These are phyloP conservation scores for Dothidotthia symphoricarpi DNA, from an alignment of 2,329 filamentous ascomycete genomes.

Conservation along the genomic window DNA sequence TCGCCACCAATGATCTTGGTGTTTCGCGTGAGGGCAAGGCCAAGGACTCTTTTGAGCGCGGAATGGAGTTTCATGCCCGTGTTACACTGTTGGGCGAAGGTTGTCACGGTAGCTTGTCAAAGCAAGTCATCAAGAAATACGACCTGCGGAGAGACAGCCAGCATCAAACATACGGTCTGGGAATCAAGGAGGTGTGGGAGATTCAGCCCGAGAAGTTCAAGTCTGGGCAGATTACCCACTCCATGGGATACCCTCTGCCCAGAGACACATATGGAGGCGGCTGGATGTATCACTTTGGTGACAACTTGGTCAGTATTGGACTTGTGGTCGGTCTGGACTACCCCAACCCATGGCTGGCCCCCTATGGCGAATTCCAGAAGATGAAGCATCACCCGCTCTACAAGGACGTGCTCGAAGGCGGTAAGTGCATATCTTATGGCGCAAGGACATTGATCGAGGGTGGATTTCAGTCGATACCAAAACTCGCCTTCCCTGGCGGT, in stretches of 20 bases:
- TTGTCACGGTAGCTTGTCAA: constrained; percentile 91
- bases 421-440: constrained; percentile 96
- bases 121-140: constrained; percentile 93
- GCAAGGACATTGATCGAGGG: constrained; percentile 90
- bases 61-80: constrained; percentile 96
- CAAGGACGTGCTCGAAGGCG: constrained; percentile 81
- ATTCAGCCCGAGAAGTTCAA: constrained; percentile 88
- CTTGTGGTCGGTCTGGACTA: constrained; percentile 94
- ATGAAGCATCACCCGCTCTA: constrained; percentile 97
- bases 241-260: constrained; percentile 87
- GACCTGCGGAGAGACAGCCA: constrained; percentile 85
- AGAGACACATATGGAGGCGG: constrained; percentile 90
- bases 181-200: constrained; percentile 97
- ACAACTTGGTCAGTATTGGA: constrained; percentile 90
- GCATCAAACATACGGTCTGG: constrained; percentile 91
- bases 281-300: constrained; percentile 99
- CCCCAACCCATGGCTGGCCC: constrained; percentile 91
- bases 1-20: constrained; percentile 93
- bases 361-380: constrained; percentile 96
- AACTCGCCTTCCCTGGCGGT: constrained; percentile 92
- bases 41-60: constrained; percentile 88
- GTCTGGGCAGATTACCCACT: constrained; percentile 80
- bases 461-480: constrained; percentile 96
- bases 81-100: constrained; percentile 92
- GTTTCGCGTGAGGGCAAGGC: constrained; percentile 77